Evolutionary conservation across 2,329 filamentous ascomycete genomes (phyloP).

Genomic region (Exophiala sp.): DNA sequence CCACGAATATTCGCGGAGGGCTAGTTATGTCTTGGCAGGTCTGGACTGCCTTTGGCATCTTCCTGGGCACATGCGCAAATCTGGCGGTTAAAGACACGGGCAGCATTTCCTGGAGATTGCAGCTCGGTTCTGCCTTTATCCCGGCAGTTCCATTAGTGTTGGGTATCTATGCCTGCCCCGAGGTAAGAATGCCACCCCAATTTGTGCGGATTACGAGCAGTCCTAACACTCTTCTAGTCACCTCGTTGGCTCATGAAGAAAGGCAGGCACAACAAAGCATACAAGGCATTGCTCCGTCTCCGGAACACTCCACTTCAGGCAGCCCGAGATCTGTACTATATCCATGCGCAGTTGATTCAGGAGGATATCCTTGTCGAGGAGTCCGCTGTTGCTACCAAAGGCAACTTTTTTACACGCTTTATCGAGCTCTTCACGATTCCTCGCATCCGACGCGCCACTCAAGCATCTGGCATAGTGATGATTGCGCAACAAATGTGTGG

Average conservation of each 20-base stretch:
- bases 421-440: constrained; percentile 46
- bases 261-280: constrained; percentile 39
- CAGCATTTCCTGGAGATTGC: constrained; percentile 41
- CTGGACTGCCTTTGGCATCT: constrained; percentile 44
- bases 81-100: constrained; percentile 39
- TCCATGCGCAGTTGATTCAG: constrained; percentile 37
- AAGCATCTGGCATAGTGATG: constrained; percentile 76
- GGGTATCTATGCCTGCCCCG: constrained; percentile 43
- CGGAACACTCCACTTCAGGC: constrained; percentile 42
- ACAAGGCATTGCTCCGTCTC: constrained; percentile 40
- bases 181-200: too few species aligned
- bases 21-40: constrained; percentile 54
- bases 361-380: constrained; percentile 30
- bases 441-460: constrained; percentile 55
- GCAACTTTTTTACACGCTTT: constrained; percentile 58
- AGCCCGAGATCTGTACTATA: constrained; percentile 43
- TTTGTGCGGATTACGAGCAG: too few species aligned
- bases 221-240: too few species aligned
- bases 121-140: constrained; percentile 45
- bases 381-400: constrained; percentile 36
- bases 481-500: constrained; percentile 67
- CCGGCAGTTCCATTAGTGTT: constrained; percentile 43
- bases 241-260: constrained; percentile 47
- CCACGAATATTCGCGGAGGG: constrained; percentile 49
- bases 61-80: constrained; percentile 40